Evolutionary conservation across 2,329 filamentous ascomycete genomes (phyloP).

Genomic region (Colletotrichum tabaci): DNA sequence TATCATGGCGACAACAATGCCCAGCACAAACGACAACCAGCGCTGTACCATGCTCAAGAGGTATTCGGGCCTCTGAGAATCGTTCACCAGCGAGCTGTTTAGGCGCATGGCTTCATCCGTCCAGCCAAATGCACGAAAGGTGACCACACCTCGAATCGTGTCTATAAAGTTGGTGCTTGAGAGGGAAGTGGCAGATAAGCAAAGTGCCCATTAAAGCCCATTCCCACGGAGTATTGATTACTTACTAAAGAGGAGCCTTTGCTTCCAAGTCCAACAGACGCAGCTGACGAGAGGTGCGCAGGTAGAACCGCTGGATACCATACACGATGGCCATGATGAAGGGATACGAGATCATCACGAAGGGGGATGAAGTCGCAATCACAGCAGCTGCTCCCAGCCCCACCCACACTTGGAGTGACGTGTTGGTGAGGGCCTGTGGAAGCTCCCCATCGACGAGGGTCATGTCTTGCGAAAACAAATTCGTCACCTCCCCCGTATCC

Average conservation of each 20-base stretch:
- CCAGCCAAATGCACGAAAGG: constrained; percentile 72
- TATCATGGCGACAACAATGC: constrained; percentile 65
- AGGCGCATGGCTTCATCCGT: constrained; percentile 56
- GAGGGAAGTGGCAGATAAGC: neutral
- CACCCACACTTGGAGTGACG: constrained; percentile 45
- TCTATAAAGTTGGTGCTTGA: constrained; percentile 65
- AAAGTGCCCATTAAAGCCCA: neutral
- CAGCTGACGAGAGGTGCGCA: constrained; percentile 72
- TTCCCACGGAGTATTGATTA: neutral
- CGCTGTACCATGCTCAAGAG: constrained; percentile 70
- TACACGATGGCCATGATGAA: constrained; percentile 5
- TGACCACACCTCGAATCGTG: constrained; percentile 67
- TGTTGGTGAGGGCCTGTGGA: constrained; percentile 52
- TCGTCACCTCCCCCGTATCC: constrained; percentile 59
- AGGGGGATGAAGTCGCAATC: constrained; percentile 59
- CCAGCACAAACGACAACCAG: constrained; percentile 68
- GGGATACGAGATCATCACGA: constrained; percentile 57
- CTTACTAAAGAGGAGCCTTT: constrained; percentile 66
- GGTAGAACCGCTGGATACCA: constrained; percentile 66
- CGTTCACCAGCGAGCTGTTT: constrained; percentile 65
- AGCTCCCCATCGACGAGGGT: constrained; percentile 58
- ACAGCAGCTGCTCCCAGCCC: constrained; percentile 61
- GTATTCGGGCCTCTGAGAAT: constrained; percentile 71
- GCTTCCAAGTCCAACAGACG: constrained; percentile 66
- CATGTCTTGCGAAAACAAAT: constrained; percentile 63